Conservation (phyloP, 345 rosid genomes). For the Carallia pectinifolia region DNA sequence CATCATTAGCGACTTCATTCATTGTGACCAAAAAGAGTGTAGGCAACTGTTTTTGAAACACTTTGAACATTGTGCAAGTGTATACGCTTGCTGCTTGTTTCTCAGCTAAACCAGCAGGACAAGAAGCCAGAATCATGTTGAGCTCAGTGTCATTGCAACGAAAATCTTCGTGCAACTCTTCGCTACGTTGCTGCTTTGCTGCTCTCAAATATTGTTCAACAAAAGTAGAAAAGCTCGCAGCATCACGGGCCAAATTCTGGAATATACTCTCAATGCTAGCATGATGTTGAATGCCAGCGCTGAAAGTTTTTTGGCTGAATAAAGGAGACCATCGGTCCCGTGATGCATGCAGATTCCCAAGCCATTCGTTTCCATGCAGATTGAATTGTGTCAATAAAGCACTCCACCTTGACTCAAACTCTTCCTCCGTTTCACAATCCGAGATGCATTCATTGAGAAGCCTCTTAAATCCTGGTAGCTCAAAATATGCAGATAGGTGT, state of each 20-base stretch:
- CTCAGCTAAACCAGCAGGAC: slow-evolving; percentile 3
- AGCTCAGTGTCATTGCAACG: neutral
- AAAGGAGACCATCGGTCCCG: slow-evolving; percentile 10
- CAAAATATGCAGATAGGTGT: neutral
- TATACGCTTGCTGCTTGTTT: slow-evolving; percentile 23
- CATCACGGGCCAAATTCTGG: neutral
- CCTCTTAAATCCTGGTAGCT: slow-evolving; percentile 4
- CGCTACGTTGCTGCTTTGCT: slow-evolving; percentile 8
- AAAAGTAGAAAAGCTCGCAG: neutral
- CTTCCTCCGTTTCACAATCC: slow-evolving; percentile 9
- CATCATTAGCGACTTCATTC: slow-evolving; percentile 11
- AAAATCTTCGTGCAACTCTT: slow-evolving; percentile 26
- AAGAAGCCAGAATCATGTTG: neutral
- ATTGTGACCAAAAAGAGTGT: slow-evolving; percentile 10
- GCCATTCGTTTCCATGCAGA: slow-evolving; percentile 20
- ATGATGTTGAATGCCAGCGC: slow-evolving; percentile 8
- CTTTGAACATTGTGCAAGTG: slow-evolving; percentile 14
- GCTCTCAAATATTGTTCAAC: slow-evolving; percentile 10
- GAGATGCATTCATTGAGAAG: slow-evolving; percentile 19
- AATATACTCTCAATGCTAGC: neutral
- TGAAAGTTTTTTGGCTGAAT: neutral
- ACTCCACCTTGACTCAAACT: slow-evolving; percentile 2
- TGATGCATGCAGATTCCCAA: neutral
- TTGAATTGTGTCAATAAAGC: slow-evolving; percentile 1
- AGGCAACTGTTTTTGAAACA: slow-evolving; percentile 18